Base-by-base conservation (phyloP, 106 monocot genomes). In the Allium sativum region DNA sequence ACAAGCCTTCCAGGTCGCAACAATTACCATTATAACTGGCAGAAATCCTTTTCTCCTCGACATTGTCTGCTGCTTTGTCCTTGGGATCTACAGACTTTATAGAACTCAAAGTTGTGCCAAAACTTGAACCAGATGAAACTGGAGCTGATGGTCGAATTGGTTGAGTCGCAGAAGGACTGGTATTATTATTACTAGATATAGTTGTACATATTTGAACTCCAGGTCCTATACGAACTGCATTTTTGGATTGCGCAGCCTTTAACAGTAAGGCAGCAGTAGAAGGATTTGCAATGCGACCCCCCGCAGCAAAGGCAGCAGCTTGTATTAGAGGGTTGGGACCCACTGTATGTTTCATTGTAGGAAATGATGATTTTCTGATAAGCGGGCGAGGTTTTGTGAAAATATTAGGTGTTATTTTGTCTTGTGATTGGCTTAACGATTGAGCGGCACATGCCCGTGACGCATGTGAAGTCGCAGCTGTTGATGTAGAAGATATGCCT, bases 271-370 rank as follows among this genome's bases (percentile, higher is more conserved):
- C 67, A 9, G 79, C 79, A 13, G 77, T 78, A 10, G 71, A 69
- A 10, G 77, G 74, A 42, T 58, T 77, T 43, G 83, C 87, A 15
- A 88, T 77, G 31, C 31, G 31, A 3, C 79, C 87, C 6, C 87
- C 87, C 11, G 83, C 87, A 48, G 87, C 87, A 66, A 88, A 68
- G 31, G 87, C 87, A 47, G 79, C 83, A 11, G 77, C 80, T 65
- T 88, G 73, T 45, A 88, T 82, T 6, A 56, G 61, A 58, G 62
- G 31, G 69, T 73, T 74, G n/a, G 78, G 70, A 11, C 62, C 51
- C n/a, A 57, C 42, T 44, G 55, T 58, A 58, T 72, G 64, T 47
- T 70, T 82, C 40, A 40, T 9, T 10, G 60, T 15, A 10, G 22
- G 45, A 17, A 48, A 46, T 21, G 52, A 12, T 11, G 53, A 31